A percentile compares a stretch with the other conserved stretches of the same genome.
Evolutionary conservation across 805 yeast species (phyloP).

Genomic region (Clavispora asparagi): DNA sequence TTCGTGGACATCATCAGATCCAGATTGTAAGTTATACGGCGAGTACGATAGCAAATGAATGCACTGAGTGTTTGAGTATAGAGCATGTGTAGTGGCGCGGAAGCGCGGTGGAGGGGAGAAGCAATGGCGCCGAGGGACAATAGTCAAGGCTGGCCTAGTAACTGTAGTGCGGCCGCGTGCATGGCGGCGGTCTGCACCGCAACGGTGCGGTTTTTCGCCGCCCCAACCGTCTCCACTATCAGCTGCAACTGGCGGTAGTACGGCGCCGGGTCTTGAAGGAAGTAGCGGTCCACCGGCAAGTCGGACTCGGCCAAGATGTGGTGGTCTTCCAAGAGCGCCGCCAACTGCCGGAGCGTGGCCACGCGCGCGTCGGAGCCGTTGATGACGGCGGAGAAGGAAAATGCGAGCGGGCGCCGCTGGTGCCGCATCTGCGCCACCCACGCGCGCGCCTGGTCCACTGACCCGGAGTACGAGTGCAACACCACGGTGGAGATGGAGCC

Average conservation of each 20-base stretch:
- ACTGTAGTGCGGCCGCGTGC: neutral
- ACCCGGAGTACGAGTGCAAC: constrained; percentile 85
- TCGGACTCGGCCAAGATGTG: constrained; percentile 36
- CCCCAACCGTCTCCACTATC: neutral
- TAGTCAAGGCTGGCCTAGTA: neutral
- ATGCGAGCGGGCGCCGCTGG: constrained; percentile 28
- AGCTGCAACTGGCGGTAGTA: constrained; percentile 2
- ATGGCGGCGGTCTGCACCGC: neutral
- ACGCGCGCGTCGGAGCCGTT: constrained; percentile 33
- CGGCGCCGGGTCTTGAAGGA: constrained; percentile 1
- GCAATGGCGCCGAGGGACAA: no score
- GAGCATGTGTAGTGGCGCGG: no score
- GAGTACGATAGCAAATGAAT: neutral
- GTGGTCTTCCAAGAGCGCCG: constrained; percentile 11
- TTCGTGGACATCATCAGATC: constrained; percentile 93
- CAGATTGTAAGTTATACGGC: constrained; percentile 50
- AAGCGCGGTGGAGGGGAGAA: no score
- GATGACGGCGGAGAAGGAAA: constrained; percentile 52
- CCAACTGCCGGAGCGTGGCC: constrained; percentile 15
- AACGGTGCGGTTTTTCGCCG: neutral
- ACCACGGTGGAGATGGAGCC: constrained; percentile 40
- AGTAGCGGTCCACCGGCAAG: constrained; percentile 23
- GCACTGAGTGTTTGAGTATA: neutral
- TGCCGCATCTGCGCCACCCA: constrained; percentile 37
- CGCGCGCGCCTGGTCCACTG: constrained; percentile 56